These are phyloP conservation scores for Mucor irregularis DNA, from an alignment of 371 early-diverging fungal genomes.

Conservation along the genomic window DNA sequence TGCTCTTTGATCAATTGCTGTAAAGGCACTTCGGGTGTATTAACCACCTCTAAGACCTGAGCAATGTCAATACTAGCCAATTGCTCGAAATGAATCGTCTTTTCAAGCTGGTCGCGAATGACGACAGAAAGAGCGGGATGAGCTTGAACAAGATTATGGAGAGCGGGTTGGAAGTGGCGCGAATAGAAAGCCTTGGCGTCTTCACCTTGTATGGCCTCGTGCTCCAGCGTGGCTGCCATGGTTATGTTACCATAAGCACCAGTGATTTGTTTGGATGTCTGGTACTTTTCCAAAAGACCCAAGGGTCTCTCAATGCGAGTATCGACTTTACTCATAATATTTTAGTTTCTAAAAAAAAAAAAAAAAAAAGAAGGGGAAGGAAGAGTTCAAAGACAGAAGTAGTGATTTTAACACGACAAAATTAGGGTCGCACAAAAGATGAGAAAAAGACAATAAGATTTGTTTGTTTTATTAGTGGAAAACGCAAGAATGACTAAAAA, in stretches of 20 bases:
- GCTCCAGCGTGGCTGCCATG: conserved; percentile 19
- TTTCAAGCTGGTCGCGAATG: conserved; percentile 14
- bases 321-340: too few relatives aligned
- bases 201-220: conserved; percentile 3
- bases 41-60: conserved; percentile 8
- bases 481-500: too few relatives aligned
- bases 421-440: too few relatives aligned
- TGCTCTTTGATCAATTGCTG: conserved; percentile 6
- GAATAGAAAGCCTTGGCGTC: conserved; percentile 18
- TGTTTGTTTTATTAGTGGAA: too few relatives aligned
- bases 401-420: too few relatives aligned
- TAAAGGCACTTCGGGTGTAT: neutral
- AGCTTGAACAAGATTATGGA: conserved; percentile 20
- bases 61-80: conserved; percentile 21
- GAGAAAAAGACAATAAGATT: too few relatives aligned
- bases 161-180: conserved; percentile 21
- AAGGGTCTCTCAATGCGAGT: conserved; percentile 17
- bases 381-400: neutral
- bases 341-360: neutral
- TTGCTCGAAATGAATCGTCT: conserved; percentile 27
- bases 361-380: neutral
- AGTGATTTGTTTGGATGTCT: conserved; percentile 31
- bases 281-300: conserved; percentile 44
- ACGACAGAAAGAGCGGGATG: conserved; percentile 29
- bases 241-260: conserved; percentile 36